Percentiles rank a stretch among this genome's conserved stretches.
Conservation (phyloP, 495 filamentous ascomycete genomes). For the Delitschia confertaspora region DNA sequence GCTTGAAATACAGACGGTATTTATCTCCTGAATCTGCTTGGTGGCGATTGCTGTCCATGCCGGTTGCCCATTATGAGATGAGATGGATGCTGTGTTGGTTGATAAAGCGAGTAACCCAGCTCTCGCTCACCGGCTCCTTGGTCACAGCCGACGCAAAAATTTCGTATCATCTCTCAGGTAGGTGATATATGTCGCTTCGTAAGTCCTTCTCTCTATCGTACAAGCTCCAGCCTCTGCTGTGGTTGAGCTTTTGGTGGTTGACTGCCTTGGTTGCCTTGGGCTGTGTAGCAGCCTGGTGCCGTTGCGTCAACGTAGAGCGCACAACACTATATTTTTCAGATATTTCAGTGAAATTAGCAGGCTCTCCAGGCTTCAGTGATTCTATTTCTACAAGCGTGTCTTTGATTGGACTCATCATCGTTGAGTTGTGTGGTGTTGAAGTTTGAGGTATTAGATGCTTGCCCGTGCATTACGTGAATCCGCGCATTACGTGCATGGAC, state of each 20-base stretch:
- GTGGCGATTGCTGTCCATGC: conserved; percentile 4
- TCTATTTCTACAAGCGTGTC: conserved; percentile 8
- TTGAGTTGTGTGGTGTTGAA: conserved; percentile 8
- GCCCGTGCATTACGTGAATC: not conserved
- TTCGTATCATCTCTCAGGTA: conserved; percentile 10
- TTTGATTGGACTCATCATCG: conserved; percentile 7
- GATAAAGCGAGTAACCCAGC: conserved; percentile 7
- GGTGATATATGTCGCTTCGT: conserved; percentile 6
- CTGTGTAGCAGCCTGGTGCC: not conserved
- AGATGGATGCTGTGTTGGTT: conserved; percentile 2
- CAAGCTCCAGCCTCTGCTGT: conserved; percentile 8
- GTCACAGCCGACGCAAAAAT: conserved; percentile 8
- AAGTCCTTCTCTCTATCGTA: conserved; percentile 6
- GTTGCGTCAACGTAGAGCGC: conserved; percentile 10
- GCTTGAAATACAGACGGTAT: conserved; percentile 7
- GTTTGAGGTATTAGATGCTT: conserved; percentile 5
- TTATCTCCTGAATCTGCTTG: conserved; percentile 5
- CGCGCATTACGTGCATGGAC: conserved; percentile 6
- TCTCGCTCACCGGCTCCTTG: not conserved
- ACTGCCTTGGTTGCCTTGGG: not conserved
- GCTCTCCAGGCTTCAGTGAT: conserved; percentile 3
- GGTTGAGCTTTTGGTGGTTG: conserved; percentile 2
- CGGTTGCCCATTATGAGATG: conserved; percentile 4
- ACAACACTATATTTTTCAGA: conserved; percentile 11
- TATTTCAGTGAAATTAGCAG: conserved; percentile 6